Conservation (phyloP, 176 grass and related monocot species). For the Cymbopogon citratus region DNA sequence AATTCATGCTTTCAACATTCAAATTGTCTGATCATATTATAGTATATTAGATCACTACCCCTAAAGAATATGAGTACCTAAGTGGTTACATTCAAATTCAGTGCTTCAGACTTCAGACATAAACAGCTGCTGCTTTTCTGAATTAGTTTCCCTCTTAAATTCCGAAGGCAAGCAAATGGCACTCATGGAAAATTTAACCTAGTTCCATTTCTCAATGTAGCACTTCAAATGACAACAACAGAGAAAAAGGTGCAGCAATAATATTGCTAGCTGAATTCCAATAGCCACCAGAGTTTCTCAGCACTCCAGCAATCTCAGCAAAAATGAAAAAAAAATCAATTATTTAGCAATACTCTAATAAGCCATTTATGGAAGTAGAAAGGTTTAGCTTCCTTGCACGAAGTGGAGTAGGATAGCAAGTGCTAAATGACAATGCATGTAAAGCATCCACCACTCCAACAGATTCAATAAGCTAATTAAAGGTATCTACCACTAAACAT, state of each 20-base stretch:
- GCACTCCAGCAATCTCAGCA: background rate
- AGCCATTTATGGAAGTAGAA: too few relatives aligned
- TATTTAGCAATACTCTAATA: too few relatives aligned
- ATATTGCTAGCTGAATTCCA: background rate
- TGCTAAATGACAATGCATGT: background rate
- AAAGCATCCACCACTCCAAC: background rate
- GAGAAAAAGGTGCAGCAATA: background rate
- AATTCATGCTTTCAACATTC: background rate
- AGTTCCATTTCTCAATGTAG: background rate
- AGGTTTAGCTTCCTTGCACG: background rate
- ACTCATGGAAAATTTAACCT: background rate
- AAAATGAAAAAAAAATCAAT: background rate
- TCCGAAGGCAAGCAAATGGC: background rate
- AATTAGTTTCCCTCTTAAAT: background rate
- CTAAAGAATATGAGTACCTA: background rate
- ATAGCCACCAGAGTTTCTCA: background rate
- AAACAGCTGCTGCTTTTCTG: background rate
- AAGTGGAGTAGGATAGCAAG: background rate
- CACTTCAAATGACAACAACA: background rate
- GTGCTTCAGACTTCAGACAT: constrained; percentile 1
- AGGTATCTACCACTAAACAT: constrained; percentile 8
- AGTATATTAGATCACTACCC: background rate
- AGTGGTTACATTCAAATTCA: background rate
- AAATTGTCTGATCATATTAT: background rate
- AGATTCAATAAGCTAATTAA: background rate